Evolutionary conservation across 2,329 filamentous ascomycete genomes (phyloP), one percentile per base, ranked within the genome.

Genomic region (Lachnellula arida): DNA sequence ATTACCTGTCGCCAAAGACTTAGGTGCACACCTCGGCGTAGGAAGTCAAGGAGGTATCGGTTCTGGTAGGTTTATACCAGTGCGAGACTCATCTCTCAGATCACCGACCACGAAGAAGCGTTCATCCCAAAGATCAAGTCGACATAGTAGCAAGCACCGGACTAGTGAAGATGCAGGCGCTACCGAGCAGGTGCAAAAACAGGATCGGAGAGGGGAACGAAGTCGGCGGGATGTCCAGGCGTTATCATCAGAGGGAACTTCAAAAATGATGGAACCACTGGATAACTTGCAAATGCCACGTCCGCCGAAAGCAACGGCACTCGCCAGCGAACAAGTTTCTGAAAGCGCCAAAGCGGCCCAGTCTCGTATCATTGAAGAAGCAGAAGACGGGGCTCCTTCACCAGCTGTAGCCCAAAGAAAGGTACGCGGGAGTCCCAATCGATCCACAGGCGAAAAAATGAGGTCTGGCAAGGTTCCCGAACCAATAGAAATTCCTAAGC

Each of bases 11-110:
- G 46, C 49, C 46, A 51, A 46, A 12, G 49, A 40, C 19, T 32
- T 49, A 35, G 62, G 53, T 47, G 52, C 59, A 32, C 47, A 56
- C 17, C 50, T 57, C 19, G 56, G 54, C 52, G 25, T 52, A 32
- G 53, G 56, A 17, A 65, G 64, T 48, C 63, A 56, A 44, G 66
- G 62, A 2, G 68, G 66, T 8, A 65, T 68, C 53, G 67, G 67
- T 17, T 71, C 70, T 28, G 65, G 70, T 14, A 63, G 80, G 49
- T 71, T 78, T 7, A 88, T 91, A 53, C 87, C 88, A 0, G 71
- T 77, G 7, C 80, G 86, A 54, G 86, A 88, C 54, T 91, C 86
- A 1, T 90, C 86, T 39, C 73, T 89, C 50, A 87, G 81, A 63
- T 76, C 80, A 1, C 77, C 77, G 8, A 71, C 75, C 44, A 75